A percentile compares a stretch with the other conserved stretches of the same genome.
These are phyloP conservation scores for Pseudopyricularia javanii DNA, from an alignment of 2,329 filamentous ascomycete species.

Conservation along the genomic window DNA sequence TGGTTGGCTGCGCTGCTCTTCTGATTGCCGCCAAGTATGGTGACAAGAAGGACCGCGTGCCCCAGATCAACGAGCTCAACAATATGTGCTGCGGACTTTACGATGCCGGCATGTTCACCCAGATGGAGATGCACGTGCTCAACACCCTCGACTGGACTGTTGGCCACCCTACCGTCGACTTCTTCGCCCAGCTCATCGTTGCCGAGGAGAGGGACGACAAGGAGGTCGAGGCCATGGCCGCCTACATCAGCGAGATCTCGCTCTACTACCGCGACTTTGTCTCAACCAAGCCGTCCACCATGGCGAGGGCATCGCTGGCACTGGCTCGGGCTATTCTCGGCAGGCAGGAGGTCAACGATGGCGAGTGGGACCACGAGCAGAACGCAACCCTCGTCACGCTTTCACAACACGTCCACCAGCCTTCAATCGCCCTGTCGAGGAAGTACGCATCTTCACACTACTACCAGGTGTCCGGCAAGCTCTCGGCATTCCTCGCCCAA, in stretches of 20 bases:
- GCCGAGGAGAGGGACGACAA: constrained; percentile 67
- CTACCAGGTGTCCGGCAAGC: constrained; percentile 40
- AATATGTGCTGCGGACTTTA: constrained; percentile 99
- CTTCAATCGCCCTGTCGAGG: constrained; percentile 43
- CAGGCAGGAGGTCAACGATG: constrained; percentile 62
- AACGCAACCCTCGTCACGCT: constrained; percentile 50
- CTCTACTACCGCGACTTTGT: constrained; percentile 97
- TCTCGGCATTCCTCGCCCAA: constrained; percentile 46
- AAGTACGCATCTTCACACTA: constrained; percentile 45
- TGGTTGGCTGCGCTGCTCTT: constrained; percentile 90
- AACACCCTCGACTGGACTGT: constrained; percentile 95
- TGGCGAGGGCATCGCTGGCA: constrained; percentile 78
- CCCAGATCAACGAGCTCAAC: constrained; percentile 91
- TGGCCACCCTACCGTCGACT: constrained; percentile 90
- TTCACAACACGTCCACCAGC: constrained; percentile 46
- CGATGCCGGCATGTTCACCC: constrained; percentile 98
- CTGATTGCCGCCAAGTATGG: constrained; percentile 98
- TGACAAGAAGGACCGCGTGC: constrained; percentile 97
- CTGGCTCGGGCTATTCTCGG: constrained; percentile 78
- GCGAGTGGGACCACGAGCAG: constrained; percentile 65
- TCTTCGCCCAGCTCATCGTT: constrained; percentile 79
- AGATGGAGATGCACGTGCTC: constrained; percentile 99
- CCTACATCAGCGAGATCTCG: constrained; percentile 89
- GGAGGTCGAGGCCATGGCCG: constrained; percentile 87
- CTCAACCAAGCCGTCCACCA: constrained; percentile 77